Conservation (phyloP, 768 basidiomycete genomes). For the Termitomyces sp. region DNA sequence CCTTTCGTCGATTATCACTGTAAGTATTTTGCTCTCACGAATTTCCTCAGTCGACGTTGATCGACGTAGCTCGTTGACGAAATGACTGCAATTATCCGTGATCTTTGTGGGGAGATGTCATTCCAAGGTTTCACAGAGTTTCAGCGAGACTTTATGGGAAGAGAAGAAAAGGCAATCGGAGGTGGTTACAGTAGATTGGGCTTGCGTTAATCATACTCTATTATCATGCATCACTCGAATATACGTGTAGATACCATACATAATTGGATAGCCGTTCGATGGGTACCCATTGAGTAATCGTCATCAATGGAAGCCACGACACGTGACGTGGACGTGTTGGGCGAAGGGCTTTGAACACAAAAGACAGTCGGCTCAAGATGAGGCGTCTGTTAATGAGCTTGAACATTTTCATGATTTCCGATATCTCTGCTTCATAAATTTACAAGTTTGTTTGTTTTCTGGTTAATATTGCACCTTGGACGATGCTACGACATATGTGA, state of each 20-base stretch:
- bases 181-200: slow-evolving; percentile 14
- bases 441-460: not conserved
- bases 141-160: slow-evolving; percentile 29
- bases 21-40: slow-evolving; percentile 13
- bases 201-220: not conserved
- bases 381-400: not conserved
- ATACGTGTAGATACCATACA: not conserved
- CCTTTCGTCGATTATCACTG: slow-evolving; percentile 32
- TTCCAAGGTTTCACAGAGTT: slow-evolving; percentile 33
- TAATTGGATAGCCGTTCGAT: not conserved
- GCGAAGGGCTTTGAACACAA: slow-evolving; percentile 4
- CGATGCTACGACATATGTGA: not conserved
- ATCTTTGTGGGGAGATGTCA: slow-evolving; percentile 35
- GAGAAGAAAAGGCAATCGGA: slow-evolving; percentile 30
- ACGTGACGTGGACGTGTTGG: not conserved
- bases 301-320: no score
- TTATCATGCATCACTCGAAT: not conserved
- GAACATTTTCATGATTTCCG: not conserved
- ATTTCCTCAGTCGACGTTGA: not conserved
- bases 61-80: slow-evolving; percentile 32
- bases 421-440: not conserved
- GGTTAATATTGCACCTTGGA: not conserved
- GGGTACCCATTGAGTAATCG: no score
- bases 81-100: slow-evolving; percentile 29
- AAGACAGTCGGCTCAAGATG: not conserved